Percentiles rank a stretch among this genome's conserved stretches.
Evolutionary conservation across 768 basidiomycete genomes (phyloP).

Genomic region (Punctularia strigosozonata): DNA sequence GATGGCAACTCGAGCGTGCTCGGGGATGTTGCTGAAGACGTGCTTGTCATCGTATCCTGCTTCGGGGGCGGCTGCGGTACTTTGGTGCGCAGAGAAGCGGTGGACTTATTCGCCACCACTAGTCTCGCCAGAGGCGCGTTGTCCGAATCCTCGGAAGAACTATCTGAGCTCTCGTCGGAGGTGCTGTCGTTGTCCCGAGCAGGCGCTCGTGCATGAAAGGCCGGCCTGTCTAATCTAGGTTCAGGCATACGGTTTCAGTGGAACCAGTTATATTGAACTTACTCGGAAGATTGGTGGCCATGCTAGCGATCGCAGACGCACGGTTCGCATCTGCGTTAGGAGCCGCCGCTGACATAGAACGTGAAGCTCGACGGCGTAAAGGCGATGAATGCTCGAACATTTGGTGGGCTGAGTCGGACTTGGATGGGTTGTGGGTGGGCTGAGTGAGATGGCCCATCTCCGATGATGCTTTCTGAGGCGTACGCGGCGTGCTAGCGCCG

Average conservation of each 20-base stretch:
- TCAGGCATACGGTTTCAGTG: constrained; percentile 2
- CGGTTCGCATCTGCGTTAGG: constrained; percentile 40
- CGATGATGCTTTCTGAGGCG: constrained; percentile 10
- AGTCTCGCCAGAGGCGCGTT: constrained; percentile 15
- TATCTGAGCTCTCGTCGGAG: neutral
- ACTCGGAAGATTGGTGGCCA: constrained; percentile 1
- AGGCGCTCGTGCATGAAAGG: neutral
- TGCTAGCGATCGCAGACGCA: constrained; percentile 24
- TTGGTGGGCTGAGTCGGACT: neutral
- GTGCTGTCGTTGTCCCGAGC: neutral
- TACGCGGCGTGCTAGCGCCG: neutral
- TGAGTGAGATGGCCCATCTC: constrained; percentile 16
- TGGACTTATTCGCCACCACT: constrained; percentile 20
- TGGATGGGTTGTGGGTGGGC: neutral
- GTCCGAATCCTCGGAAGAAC: constrained; percentile 13
- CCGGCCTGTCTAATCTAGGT: neutral
- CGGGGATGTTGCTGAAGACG: neutral
- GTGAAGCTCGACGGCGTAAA: constrained; percentile 36
- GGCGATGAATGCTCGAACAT: constrained; percentile 6
- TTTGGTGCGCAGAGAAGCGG: constrained; percentile 39
- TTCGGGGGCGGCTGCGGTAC: no score
- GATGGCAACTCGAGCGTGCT: neutral
- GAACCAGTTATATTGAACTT: constrained; percentile 1
- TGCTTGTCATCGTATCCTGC: no score
- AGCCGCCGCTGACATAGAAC: constrained; percentile 45